Conservation (phyloP, 306 rosid genomes). For the Clitoria ternatea region DNA sequence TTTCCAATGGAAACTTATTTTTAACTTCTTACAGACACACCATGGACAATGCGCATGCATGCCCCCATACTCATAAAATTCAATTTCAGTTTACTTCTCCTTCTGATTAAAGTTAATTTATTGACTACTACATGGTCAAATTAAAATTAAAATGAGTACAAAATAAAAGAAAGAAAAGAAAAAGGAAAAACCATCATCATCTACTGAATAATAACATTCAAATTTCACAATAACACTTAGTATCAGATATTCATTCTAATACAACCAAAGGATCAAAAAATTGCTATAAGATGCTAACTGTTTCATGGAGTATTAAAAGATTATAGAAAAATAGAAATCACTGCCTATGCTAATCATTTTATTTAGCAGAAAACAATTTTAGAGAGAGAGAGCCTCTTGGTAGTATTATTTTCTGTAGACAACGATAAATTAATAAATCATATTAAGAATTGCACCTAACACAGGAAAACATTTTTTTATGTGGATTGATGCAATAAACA, state of each 20-base stretch:
- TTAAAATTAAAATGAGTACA: constrained; percentile 14
- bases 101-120: background rate
- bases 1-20: too few relatives aligned
- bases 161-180: constrained; percentile 4
- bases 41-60: too few relatives aligned
- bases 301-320: constrained; percentile 12
- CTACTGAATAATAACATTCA: constrained; percentile 2
- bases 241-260: background rate
- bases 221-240: background rate
- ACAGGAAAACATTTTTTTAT: background rate
- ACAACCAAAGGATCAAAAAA: constrained; percentile 11
- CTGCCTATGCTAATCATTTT: background rate
- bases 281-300: background rate
- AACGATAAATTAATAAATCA: background rate
- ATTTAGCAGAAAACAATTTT: background rate
- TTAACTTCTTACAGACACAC: too few relatives aligned
- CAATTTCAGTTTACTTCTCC: constrained; percentile 1
- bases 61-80: too few relatives aligned
- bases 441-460: background rate
- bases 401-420: too few relatives aligned
- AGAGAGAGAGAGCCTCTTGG: background rate
- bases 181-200: background rate
- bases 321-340: background rate
- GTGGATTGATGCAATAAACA: constrained; percentile 4
- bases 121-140: constrained; percentile 15